Conservation (phyloP, 2,329 filamentous ascomycete species). For the Pseudohalonectria lignicola region DNA sequence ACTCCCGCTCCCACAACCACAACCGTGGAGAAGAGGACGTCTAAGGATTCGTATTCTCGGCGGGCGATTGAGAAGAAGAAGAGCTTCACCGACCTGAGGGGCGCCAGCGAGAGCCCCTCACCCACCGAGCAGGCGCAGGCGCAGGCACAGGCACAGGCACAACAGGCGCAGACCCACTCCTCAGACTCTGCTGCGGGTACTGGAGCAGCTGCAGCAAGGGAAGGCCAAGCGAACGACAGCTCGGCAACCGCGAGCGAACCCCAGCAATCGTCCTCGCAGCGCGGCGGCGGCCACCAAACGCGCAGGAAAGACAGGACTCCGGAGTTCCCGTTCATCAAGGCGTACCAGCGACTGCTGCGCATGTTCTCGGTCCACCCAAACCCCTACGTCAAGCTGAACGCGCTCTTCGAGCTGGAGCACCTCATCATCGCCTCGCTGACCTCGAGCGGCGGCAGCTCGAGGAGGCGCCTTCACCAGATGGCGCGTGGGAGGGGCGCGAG, state of each 20-base stretch:
- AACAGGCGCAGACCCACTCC: constrained; percentile 25
- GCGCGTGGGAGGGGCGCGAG: constrained; percentile 17
- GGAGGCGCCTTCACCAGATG: constrained; percentile 20
- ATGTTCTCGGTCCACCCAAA: constrained; percentile 87
- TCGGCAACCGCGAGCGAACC: constrained; percentile 25
- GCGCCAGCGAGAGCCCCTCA: constrained; percentile 27
- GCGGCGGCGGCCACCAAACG: too few relatives aligned
- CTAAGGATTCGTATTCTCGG: constrained; percentile 19
- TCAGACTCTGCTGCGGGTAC: too few relatives aligned
- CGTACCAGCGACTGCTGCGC: constrained; percentile 68
- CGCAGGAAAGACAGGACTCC: constrained; percentile 22
- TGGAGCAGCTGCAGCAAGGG: constrained; percentile 21
- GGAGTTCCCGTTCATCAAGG: constrained; percentile 70
- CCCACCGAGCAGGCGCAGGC: constrained; percentile 10
- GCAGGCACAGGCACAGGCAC: constrained; percentile 17
- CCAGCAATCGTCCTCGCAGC: not conserved
- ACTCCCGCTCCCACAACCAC: not conserved
- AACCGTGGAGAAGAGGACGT: constrained; percentile 30
- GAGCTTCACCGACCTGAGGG: constrained; percentile 55
- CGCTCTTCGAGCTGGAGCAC: constrained; percentile 71
- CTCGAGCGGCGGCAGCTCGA: constrained; percentile 32
- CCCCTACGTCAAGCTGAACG: constrained; percentile 74
- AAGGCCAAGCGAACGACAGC: constrained; percentile 32
- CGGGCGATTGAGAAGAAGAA: constrained; percentile 52
- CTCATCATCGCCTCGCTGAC: constrained; percentile 68